Evolutionary conservation across 345 rosid genomes (phyloP).

Genomic region (Bruguiera parviflora): DNA sequence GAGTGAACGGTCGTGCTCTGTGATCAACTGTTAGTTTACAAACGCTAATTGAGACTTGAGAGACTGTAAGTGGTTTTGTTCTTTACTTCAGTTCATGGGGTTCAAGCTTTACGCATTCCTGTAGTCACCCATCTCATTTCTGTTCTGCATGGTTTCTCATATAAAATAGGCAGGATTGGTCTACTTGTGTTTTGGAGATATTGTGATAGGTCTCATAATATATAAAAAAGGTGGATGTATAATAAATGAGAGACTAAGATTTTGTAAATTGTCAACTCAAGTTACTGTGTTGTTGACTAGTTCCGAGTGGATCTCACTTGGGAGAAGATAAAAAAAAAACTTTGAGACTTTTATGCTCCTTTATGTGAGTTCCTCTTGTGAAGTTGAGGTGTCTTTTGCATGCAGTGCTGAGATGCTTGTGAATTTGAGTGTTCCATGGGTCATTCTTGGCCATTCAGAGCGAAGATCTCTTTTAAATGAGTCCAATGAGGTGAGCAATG

Average conservation of each 20-base stretch:
- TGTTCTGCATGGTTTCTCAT: background rate
- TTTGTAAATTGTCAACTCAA: background rate
- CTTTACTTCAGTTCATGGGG: no score
- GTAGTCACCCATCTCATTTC: background rate
- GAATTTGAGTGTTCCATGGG: conserved; percentile 58
- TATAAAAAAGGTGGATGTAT: background rate
- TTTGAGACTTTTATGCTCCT: background rate
- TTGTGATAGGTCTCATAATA: background rate
- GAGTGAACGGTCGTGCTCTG: no score
- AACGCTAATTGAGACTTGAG: no score
- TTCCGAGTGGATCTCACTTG: background rate
- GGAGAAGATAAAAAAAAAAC: background rate
- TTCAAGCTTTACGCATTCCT: background rate
- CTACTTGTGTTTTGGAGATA: background rate
- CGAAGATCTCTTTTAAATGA: conserved; percentile 50
- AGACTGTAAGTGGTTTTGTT: no score
- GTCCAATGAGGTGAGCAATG: conserved; percentile 42
- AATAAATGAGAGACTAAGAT: background rate
- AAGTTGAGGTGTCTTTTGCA: background rate
- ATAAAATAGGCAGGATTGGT: background rate
- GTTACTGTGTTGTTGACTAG: background rate
- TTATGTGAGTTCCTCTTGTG: background rate
- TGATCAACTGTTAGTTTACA: no score
- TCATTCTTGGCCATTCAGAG: conserved; percentile 64
- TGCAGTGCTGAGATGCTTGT: conserved; percentile 64